phyloP scores from a whole-genome alignment of 306 rosid genomes.

The Sindora glabra region DNA sequence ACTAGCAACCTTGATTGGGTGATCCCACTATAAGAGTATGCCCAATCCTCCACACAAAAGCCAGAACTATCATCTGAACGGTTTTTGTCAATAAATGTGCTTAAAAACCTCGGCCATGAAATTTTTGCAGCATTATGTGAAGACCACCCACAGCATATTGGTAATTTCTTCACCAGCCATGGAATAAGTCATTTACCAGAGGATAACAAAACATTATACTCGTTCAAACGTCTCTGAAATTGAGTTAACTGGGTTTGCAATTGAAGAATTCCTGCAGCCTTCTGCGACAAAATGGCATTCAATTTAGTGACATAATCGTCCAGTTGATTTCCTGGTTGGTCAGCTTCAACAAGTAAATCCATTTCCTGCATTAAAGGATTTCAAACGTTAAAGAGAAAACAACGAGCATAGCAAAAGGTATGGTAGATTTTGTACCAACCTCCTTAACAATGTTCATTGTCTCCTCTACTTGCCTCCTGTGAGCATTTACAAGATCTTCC shows the following conservation, averaged over 20 bases:
- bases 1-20: slow-evolving; percentile 11
- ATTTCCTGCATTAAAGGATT: slow-evolving; percentile 63
- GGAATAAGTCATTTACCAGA: slow-evolving; percentile 33
- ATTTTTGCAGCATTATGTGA: slow-evolving; percentile 12
- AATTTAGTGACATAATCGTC: slow-evolving; percentile 63
- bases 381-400: not conserved
- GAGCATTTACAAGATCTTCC: slow-evolving; percentile 81
- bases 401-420: not conserved
- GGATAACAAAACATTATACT: slow-evolving; percentile 52
- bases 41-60: slow-evolving; percentile 12
- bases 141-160: slow-evolving; percentile 3
- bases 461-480: slow-evolving; percentile 84
- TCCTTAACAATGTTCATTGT: slow-evolving; percentile 76
- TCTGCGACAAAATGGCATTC: slow-evolving; percentile 71
- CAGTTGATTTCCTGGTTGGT: slow-evolving; percentile 79
- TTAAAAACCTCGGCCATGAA: slow-evolving; percentile 19
- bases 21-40: slow-evolving; percentile 4
- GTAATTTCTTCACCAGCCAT: slow-evolving; percentile 9
- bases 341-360: slow-evolving; percentile 76
- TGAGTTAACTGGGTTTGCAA: slow-evolving; percentile 76
- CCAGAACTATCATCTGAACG: slow-evolving; percentile 5
- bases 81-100: slow-evolving; percentile 1
- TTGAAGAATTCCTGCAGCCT: slow-evolving; percentile 68
- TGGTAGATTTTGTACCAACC: slow-evolving; percentile 36
- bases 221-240: slow-evolving; percentile 70